Conservation (phyloP, 2,329 filamentous ascomycete genomes). For the Xylariaceae sp. region DNA sequence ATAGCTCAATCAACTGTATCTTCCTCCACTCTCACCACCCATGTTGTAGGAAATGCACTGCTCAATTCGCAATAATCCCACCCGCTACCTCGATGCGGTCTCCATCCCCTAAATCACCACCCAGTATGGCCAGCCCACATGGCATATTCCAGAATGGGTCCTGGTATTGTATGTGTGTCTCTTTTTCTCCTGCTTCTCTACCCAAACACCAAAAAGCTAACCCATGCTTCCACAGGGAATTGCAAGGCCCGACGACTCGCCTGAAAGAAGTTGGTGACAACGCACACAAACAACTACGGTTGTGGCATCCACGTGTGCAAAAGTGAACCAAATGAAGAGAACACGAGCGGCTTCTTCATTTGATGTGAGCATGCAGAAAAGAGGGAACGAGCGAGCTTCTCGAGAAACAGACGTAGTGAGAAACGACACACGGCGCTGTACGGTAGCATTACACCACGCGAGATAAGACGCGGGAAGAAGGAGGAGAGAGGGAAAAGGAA, state of each 20-base stretch:
- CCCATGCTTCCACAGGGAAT: slow-evolving; percentile 36
- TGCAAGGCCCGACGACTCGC: slow-evolving; percentile 47
- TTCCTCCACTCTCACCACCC: no score
- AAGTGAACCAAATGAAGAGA: slow-evolving; percentile 35
- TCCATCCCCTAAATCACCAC: no score
- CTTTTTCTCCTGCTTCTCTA: no score
- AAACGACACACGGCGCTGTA: slow-evolving; percentile 28
- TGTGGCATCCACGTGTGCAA: slow-evolving; percentile 51
- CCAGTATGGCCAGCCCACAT: no score
- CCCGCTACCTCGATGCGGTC: no score
- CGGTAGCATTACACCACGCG: slow-evolving; percentile 27
- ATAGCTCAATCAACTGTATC: no score
- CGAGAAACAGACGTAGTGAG: slow-evolving; percentile 44
- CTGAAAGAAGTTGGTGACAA: slow-evolving; percentile 45
- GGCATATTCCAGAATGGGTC: slow-evolving; percentile 29
- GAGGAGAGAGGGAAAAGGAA: no score
- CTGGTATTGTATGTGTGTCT: slow-evolving; percentile 36
- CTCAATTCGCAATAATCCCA: no score
- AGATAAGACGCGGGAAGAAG: not conserved
- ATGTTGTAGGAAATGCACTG: no score
- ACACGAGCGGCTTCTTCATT: slow-evolving; percentile 51
- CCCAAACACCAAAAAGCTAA: not conserved
- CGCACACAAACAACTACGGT: slow-evolving; percentile 46
- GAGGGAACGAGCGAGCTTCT: slow-evolving; percentile 41
- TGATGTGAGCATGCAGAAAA: slow-evolving; percentile 49